Base-by-base conservation (phyloP, 2,329 filamentous ascomycete genomes). In the Penicillium freii region DNA sequence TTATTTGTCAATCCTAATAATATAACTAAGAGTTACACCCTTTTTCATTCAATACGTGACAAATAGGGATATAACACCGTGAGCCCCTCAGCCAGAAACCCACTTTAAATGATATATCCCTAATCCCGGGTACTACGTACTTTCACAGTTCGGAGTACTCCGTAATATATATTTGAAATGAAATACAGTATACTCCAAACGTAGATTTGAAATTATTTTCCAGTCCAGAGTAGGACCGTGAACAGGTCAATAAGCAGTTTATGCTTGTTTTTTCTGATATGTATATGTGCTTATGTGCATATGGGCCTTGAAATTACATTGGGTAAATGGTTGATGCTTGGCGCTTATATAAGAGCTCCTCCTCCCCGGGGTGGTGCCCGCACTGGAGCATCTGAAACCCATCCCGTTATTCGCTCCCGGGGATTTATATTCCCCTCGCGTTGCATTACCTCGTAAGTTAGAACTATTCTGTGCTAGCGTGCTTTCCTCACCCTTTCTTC, bases 401-500 rank as follows among this genome's bases (percentile, higher is more conserved):
- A 50, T 42, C 38, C 23, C 23, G 34, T 43, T 39, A 43, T 50
- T 48, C 42, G 44, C 50, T 29, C 23, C 49, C 46, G 40, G 51
- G 45, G 46, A 56, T 23, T 51, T 55, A 56, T 51, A 42, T 21
- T 15, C 33, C 45, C 45, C 58, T 54, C 59, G 53, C 48, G 33
- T 59, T 54, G 54, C 47, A 50, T 51, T 54, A 33, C 31, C 33
- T 38, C n/a, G 49, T 50, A 42, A 39, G 38, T 62, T 62, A 38
- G 38, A 55, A 55, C 39, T 38, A 13, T 49, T 31, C 10, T 7
- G 27, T 19, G 38, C 27, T 25, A 47, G 38, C 21, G 42, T 34
- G 3, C 5, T 25, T 33, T 29, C 13, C 10, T 27, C 15, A 31
- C 57, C 51, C 44, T 52, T 47, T 45, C 23, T 45, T 45, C 9